Base-by-base conservation (phyloP, 257 asterid species). In the Lavandula angustifolia region DNA sequence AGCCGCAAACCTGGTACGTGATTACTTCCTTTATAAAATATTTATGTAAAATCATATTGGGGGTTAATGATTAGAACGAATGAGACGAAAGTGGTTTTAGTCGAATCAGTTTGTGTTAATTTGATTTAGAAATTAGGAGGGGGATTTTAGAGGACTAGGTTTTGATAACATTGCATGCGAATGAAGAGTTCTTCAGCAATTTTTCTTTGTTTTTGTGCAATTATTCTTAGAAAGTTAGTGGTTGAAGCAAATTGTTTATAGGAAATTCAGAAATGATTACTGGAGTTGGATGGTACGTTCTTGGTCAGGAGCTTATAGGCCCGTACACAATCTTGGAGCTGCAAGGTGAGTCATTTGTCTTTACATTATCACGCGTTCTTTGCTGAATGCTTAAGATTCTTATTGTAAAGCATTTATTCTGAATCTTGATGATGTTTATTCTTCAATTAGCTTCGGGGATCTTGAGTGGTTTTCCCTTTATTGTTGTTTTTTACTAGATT, bases 251-350 rank as follows among this genome's bases (percentile, higher is more conserved):
- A 76, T 61, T 51, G 60, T 35, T 66, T 47, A 12, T 10, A 7
- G 68, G 75, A 46, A 76, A 69, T 73, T 64, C 80, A 61, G 81
- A 67, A 54, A 69, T 55, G 73, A 74, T 64, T 49, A 54, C 70
- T 75, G 89, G 75, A 69, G 86, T 75, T 52, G 99, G 94, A 18
- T 94, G 97, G 96, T 90, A 80, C 74, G 76, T 94, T 51, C 94
- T 89, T 56, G 99, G 94, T 9, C 85, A 56, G 57, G 90, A 87
- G n/a, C 81, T 64, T 2, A 44, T 92, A 27, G 99, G 99, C 54
- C 97, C 99, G 16, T 94, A 94, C 78, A 78, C 97, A 7, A 31
- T 82, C 48, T 47, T 82, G 49, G 99, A 89, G 80, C 72, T 94
- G 87, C 89, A 80, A 16, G 95, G 98, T 92, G 59, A 76, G 86